Evolutionary conservation across 139 green algal species (phyloP).

Genomic region (Bryopsis sp.): DNA sequence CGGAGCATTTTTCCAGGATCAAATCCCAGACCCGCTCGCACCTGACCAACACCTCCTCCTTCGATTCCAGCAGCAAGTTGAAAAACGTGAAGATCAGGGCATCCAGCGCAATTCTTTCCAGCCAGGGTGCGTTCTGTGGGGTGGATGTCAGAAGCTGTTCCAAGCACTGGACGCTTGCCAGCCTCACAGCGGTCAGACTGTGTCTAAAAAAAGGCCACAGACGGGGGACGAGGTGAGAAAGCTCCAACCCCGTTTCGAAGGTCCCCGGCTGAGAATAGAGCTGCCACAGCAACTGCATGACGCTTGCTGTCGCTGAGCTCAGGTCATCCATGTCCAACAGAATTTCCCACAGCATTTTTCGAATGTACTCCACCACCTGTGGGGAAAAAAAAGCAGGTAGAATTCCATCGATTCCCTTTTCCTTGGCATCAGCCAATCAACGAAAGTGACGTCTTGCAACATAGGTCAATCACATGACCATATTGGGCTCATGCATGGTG

Average conservation of each 20-base stretch:
- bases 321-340: slow-evolving; percentile 77
- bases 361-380: slow-evolving; percentile 23
- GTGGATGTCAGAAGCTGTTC: slow-evolving; percentile 31
- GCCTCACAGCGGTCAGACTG: slow-evolving; percentile 57
- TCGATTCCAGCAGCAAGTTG: slow-evolving; percentile 63
- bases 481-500: too few species aligned
- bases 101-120: slow-evolving; percentile 31
- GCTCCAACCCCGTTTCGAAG: slow-evolving; percentile 1
- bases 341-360: slow-evolving; percentile 59
- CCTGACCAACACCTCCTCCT: slow-evolving; percentile 32
- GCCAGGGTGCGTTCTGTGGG: slow-evolving; percentile 25
- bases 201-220: slow-evolving; percentile 79
- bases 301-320: slow-evolving; percentile 44
- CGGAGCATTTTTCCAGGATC: slow-evolving; percentile 34
- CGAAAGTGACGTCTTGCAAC: too few species aligned
- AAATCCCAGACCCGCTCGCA: slow-evolving; percentile 46
- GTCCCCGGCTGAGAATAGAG: neutral
- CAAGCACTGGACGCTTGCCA: slow-evolving; percentile 51
- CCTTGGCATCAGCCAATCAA: too few species aligned
- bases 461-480: too few species aligned
- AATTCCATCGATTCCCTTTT: too few species aligned
- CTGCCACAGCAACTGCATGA: slow-evolving; percentile 20
- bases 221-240: slow-evolving; percentile 36
- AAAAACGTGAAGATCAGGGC: slow-evolving; percentile 60
- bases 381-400: neutral